Evolutionary conservation across 768 basidiomycete species (phyloP).

Genomic region (Pisolithus orientalis): DNA sequence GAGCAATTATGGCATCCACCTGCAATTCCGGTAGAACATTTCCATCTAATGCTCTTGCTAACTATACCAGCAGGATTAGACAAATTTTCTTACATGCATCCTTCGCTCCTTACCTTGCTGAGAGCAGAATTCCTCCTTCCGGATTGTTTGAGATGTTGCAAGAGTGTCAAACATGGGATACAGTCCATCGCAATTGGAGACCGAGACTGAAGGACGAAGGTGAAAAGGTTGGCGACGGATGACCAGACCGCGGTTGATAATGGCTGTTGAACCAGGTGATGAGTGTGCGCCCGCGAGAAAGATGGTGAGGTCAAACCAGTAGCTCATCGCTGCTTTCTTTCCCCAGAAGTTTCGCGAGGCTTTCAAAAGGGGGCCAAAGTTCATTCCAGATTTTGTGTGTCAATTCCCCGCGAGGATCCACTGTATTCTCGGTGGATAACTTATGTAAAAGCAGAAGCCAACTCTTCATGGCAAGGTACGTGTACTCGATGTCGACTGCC

Average conservation of each 20-base stretch:
- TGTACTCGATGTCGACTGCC: slow-evolving; percentile 59
- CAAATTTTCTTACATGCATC: not conserved
- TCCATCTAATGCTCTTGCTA: slow-evolving; percentile 45
- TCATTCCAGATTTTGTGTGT: slow-evolving; percentile 61
- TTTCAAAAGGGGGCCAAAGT: slow-evolving; percentile 67
- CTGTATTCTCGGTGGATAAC: slow-evolving; percentile 11
- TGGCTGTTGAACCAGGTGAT: slow-evolving; percentile 34
- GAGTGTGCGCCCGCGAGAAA: not conserved
- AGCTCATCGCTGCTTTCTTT: slow-evolving; percentile 37
- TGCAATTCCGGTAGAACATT: slow-evolving; percentile 45
- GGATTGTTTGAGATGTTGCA: slow-evolving; percentile 45
- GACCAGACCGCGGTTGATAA: slow-evolving; percentile 48
- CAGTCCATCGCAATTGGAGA: slow-evolving; percentile 49
- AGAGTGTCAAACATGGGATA: slow-evolving; percentile 40
- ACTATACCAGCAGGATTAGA: slow-evolving; percentile 27
- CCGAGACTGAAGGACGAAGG: slow-evolving; percentile 53
- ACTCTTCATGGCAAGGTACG: slow-evolving; percentile 61
- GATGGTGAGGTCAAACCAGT: not conserved
- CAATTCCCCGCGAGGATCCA: slow-evolving; percentile 20
- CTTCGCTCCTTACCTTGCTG: slow-evolving; percentile 39
- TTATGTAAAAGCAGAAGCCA: slow-evolving; percentile 59
- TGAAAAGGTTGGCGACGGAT: slow-evolving; percentile 59
- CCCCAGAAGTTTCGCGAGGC: slow-evolving; percentile 42
- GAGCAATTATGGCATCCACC: slow-evolving; percentile 44
- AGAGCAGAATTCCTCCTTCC: slow-evolving; percentile 42